Base-by-base conservation (phyloP, 1,139 yeast species). In the Debaryomyces sp. region DNA sequence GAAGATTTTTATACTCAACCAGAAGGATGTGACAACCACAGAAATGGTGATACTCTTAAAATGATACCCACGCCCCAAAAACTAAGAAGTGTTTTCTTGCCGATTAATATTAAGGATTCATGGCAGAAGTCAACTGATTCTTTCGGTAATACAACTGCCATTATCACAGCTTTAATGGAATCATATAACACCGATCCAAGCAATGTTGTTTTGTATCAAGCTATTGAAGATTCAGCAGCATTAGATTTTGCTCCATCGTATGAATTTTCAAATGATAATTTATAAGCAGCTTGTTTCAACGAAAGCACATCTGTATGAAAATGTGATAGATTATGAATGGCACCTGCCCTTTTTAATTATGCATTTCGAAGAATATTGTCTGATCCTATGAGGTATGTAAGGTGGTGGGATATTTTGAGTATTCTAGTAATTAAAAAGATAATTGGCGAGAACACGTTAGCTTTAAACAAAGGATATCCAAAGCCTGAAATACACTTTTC, bases 121-220 rank as follows among this genome's bases (percentile, higher is more conserved):
- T 68, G 69, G 66, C 75, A 71, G 52, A 59, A 75, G 45, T 64
- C 75, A 13, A 58, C 63, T 27, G 73, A 72, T 51, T 50, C 67
- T 2, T 54, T 56, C 33, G 75, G 72, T 1, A 57, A 64, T 18
- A 63, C 77, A 8, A 61, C 54, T 15, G 69, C 64, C 3, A 61
- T 70, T 27, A 66, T 64, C 10, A 56, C 72, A 6, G 70, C 77
- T 1, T 48, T 73, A 4, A 57, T 68, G 13, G 64, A 61, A 49
- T 74, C 77, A 2, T 59, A 53, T 45, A 61, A 67, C 48, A 66
- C 69, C 7, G 67, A 71, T 48, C 56, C 63, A 10, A 52, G 57
- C 5, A 63, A 63, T 47, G 44, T 73, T 13, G 54, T 72, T 6
- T 61, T 71, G 7, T 70, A 67, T 52, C 73, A 70, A 50, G 51